Base-by-base conservation (phyloP, 2,329 filamentous ascomycete genomes). In the Kalmusia sp. region DNA sequence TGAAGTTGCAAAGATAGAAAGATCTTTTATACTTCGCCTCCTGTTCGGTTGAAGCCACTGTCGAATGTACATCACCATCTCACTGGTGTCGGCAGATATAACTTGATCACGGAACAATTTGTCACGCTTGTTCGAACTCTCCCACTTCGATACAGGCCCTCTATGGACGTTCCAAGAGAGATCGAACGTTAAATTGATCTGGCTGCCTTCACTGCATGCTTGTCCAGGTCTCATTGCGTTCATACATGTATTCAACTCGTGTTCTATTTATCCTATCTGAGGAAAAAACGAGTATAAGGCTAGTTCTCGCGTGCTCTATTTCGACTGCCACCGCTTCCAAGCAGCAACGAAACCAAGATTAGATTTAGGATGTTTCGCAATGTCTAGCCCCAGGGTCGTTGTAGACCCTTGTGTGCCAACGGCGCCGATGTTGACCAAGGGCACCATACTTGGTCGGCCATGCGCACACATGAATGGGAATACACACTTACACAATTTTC, bases 391-490 rank as follows among this genome's bases (percentile, higher is more conserved):
- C 9, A 34, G 11, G 2, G 15, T 40, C 14, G 25, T 24, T 34
- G 14, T 39, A 28, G 8, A 31, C 12, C 21, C 19, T 8, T 17
- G 28, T 15, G 6, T 15, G 3, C 41, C 49, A 3, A 38, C 25
- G 9, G 11, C 25, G 0, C 60, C 65, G 19, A 74, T 3, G 30
- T 72, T 64, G 12, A 77, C 60, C 25, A 82, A 53, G 12, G 80
- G 80, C 25, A 81, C 78, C 77, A 82, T 79, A 56, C 77, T 78
- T 15, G 79, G 77, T 45, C 80, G 79, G 0, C 91, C 91, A 77
- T 96, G 91, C 1, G 91, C 91, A 72, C 91, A 96, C 68, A 91
- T 87, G 60, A 95, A 95, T 0, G 91, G 91, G 57, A 93, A 91
- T 0, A 79, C 80, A 60, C 89, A 92, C 0, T 64, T 67, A 0